These are phyloP conservation scores for Mycena albidolilacea DNA, from an alignment of 768 basidiomycete genomes.

Conservation along the genomic window DNA sequence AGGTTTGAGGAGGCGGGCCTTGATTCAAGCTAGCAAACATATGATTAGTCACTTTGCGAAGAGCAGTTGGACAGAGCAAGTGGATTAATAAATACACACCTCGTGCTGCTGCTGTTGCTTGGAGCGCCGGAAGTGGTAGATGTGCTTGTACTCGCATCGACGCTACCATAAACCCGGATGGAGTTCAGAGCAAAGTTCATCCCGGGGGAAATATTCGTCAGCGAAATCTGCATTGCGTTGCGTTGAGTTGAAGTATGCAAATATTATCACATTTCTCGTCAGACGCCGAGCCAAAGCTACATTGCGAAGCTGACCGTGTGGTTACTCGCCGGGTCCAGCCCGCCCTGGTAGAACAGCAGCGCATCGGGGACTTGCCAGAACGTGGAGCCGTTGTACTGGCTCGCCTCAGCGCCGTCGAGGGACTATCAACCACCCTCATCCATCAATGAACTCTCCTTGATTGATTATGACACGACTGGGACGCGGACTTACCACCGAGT, in stretches of 20 bases:
- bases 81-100: not conserved
- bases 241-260: no score
- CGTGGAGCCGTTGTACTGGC: slow-evolving; percentile 24
- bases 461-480: no score
- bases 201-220: slow-evolving; percentile 3
- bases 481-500: slow-evolving; percentile 8
- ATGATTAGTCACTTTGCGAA: no score
- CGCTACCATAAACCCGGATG: slow-evolving; percentile 6
- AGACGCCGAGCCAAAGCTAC: not conserved
- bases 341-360: slow-evolving; percentile 28
- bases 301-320: slow-evolving; percentile 8
- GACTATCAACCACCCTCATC: not conserved
- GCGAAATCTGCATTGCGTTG: not conserved
- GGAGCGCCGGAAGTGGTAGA: not conserved
- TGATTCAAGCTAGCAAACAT: no score
- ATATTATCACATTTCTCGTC: not conserved
- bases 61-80: no score
- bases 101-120: not conserved
- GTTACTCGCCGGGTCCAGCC: slow-evolving; percentile 28
- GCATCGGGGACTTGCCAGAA: slow-evolving; percentile 36
- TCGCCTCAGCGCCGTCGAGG: not conserved
- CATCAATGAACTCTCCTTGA: not conserved
- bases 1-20: not conserved
- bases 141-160: not conserved
- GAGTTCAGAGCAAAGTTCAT: slow-evolving; percentile 31